Conservation (phyloP, 2,329 filamentous ascomycete species). For the Curvularia verruculosa region DNA sequence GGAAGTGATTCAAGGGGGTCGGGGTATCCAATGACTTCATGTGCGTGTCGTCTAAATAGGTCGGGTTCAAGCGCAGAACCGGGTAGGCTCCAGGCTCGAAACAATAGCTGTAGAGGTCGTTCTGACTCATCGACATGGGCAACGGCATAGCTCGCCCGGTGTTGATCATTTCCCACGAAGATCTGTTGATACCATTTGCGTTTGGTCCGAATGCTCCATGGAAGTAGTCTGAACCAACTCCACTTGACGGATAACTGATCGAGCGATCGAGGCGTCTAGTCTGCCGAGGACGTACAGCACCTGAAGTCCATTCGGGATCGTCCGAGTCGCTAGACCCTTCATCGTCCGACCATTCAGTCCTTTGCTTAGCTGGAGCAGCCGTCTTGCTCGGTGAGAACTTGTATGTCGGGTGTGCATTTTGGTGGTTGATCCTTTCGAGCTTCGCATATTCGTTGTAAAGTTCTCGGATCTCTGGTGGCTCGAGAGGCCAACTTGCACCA, state of each 20-base stretch:
- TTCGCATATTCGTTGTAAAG: slow-evolving; percentile 80
- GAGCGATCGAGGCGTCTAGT: slow-evolving; percentile 33
- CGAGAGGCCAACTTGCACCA: slow-evolving; percentile 83
- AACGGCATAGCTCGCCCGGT: slow-evolving; percentile 57
- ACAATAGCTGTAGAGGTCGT: slow-evolving; percentile 57
- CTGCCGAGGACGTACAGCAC: slow-evolving; percentile 30
- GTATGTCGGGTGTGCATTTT: slow-evolving; percentile 84
- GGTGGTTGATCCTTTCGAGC: slow-evolving; percentile 83
- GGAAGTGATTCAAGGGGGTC: slow-evolving; percentile 36
- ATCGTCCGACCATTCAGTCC: slow-evolving; percentile 49
- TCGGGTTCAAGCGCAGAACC: slow-evolving; percentile 35
- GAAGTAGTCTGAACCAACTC: slow-evolving; percentile 33
- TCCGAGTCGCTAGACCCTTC: slow-evolving; percentile 53
- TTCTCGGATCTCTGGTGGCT: slow-evolving; percentile 73
- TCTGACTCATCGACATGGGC: slow-evolving; percentile 50
- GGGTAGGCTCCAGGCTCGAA: slow-evolving; percentile 58
- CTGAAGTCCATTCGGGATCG: slow-evolving; percentile 48
- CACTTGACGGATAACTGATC: slow-evolving; percentile 35
- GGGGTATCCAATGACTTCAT: slow-evolving; percentile 51
- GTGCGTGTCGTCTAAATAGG: slow-evolving; percentile 47
- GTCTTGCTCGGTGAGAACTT: slow-evolving; percentile 89
- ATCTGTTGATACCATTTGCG: slow-evolving; percentile 49
- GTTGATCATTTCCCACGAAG: slow-evolving; percentile 60
- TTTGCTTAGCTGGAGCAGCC: slow-evolving; percentile 56
- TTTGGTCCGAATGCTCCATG: slow-evolving; percentile 38